phyloP scores from a whole-genome alignment of 176 grass and related monocot species.

The Paspalum notatum region DNA sequence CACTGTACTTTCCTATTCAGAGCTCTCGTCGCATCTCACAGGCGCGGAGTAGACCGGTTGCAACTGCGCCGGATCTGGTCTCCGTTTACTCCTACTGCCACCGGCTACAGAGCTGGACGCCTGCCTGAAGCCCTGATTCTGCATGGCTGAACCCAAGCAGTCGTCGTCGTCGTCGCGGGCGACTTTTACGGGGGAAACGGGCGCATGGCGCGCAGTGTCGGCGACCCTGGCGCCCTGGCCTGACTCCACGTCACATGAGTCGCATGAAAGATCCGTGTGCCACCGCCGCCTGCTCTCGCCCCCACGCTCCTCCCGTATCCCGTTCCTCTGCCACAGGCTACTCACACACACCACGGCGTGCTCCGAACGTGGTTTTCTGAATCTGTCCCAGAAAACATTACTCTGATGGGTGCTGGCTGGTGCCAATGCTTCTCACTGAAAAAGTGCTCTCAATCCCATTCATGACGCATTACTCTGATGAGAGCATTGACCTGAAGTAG shows the following conservation, averaged over 20 bases:
- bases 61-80: conserved; percentile 1
- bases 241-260: no score
- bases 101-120: neutral
- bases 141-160: no score
- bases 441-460: neutral
- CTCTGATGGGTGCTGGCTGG: neutral
- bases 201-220: no score
- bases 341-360: neutral
- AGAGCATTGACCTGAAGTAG: conserved; percentile 17
- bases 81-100: neutral
- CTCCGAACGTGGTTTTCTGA: neutral
- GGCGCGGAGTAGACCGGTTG: neutral
- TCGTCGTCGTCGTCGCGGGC: no score
- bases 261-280: conserved; percentile 20
- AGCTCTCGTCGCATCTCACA: neutral
- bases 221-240: no score
- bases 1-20: neutral
- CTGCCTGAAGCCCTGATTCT: neutral
- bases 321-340: neutral
- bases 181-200: no score
- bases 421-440: neutral
- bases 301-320: neutral
- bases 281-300: neutral
- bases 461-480: neutral
- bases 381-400: neutral